Base-by-base conservation (phyloP, 257 asterid species). In the Solanum peruvianum region DNA sequence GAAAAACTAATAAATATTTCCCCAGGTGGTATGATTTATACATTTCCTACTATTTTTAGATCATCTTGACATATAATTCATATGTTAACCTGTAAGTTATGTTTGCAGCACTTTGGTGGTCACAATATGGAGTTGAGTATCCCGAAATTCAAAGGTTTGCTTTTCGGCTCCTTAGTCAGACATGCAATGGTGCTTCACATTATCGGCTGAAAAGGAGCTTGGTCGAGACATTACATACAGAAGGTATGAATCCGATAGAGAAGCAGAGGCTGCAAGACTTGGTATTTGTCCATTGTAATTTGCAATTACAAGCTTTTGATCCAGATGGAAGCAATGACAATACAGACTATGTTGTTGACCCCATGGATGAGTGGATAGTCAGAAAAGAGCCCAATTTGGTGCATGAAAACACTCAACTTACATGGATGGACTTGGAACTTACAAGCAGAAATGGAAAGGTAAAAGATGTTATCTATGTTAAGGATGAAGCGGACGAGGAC, bases 71-170 rank as follows among this genome's bases (percentile, higher is more conserved):
- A 27, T 25, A 9, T 29, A 27, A 0, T 80, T 49, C 6, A n/a
- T 29, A 2, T 18, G 29, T 49, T 31, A n/a, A 88, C 11, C 3
- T 21, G 4, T 58, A 29, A 87, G 25, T 35, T 18, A 12, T 89
- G 44, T 2, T 87, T 87, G 88, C 91, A 95, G 98, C 77, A 41
- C 83, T 10, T 25, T 95, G 98, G 98, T 95, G 98, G 98, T 86
- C 88, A 42, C 75, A 82, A 35, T 91, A 92, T 23, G 96, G 95
- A 62, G 86, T 37, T 12, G 89, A 90, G 10, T 91, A 88, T 69
- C 95, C 94, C 0, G 90, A 93, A 56, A 88, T 95, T 85, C 96
- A 94, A 83, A 89, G 82, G 88, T 70, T 92, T 49, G 97, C 96
- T 0, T 29, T 92, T 62, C 90, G 91, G 37, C 89, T 90, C 42